A percentile compares a stretch with the other conserved stretches of the same genome.
Evolutionary conservation across 208 protist species (phyloP).

Genomic region (Leishmania major): DNA sequence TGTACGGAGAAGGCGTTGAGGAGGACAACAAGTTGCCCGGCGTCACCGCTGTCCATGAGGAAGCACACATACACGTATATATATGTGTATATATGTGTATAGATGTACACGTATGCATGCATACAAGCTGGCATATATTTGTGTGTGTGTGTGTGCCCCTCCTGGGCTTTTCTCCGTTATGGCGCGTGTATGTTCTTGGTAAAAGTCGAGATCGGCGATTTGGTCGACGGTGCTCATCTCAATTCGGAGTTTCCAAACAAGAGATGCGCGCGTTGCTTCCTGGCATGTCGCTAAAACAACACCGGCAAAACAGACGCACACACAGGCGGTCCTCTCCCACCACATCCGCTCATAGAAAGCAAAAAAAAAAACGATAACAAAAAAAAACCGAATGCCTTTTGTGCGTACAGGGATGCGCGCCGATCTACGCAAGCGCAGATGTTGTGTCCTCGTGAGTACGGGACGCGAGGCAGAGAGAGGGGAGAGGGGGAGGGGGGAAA

Average conservation of each 20-base stretch:
- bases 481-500: not conserved
- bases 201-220: no score
- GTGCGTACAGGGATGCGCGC: not conserved
- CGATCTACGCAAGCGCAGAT: not conserved
- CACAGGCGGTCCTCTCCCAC: not conserved
- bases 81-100: not conserved
- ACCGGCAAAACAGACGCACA: not conserved
- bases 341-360: not conserved
- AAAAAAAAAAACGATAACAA: not conserved
- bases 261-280: not conserved
- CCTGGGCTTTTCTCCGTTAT: not conserved
- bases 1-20: not conserved
- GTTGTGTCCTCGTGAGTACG: not conserved
- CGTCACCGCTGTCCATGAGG: no score
- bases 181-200: no score
- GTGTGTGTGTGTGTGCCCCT: not conserved
- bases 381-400: not conserved
- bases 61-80: not conserved
- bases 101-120: not conserved
- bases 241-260: no score
- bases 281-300: not conserved
- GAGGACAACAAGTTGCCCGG: no score
- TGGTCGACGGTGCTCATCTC: no score
- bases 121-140: not conserved
- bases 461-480: no score